These are phyloP conservation scores for Arthroderma sp. DNA, from an alignment of 2,329 filamentous ascomycete genomes.

Conservation along the genomic window DNA sequence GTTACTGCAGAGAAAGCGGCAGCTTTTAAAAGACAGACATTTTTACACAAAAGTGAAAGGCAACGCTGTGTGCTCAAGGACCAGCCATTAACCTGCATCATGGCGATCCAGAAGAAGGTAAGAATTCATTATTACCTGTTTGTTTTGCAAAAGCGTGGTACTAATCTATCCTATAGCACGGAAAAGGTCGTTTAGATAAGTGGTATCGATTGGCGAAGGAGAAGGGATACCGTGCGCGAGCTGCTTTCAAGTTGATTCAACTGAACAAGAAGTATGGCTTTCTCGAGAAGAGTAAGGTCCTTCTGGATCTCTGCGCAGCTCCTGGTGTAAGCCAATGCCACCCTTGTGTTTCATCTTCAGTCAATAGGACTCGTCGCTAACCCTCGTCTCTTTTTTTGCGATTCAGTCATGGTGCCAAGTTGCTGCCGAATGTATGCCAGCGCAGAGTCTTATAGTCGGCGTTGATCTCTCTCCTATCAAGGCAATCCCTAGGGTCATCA, in stretches of 20 bases:
- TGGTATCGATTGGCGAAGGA: conserved; percentile 99
- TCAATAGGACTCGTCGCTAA: conserved; percentile 16
- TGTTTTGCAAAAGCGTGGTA: conserved; percentile 3
- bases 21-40: background rate
- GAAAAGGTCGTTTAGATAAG: conserved; percentile 95
- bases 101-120: conserved; percentile 95
- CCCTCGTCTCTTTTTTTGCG: conserved; percentile 4
- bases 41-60: background rate
- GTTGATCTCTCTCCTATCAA: conserved; percentile 95
- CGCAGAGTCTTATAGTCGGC: conserved; percentile 78
- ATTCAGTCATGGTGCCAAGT: conserved; percentile 85
- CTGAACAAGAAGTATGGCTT: conserved; percentile 99
- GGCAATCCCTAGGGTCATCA: conserved; percentile 82
- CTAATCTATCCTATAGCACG: conserved; percentile 44
- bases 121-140: conserved; percentile 13
- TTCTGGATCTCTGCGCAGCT: conserved; percentile 93
- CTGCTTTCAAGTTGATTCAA: conserved; percentile 95
- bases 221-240: conserved; percentile 89
- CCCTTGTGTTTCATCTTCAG: conserved; percentile 1
- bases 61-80: background rate
- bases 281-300: conserved; percentile 87
- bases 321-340: conserved; percentile 56
- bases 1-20: background rate
- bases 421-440: conserved; percentile 86
- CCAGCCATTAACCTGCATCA: conserved; percentile 29